phyloP scores from a whole-genome alignment of 1,139 yeast species.

The Debaryomycetaceae sp. region DNA sequence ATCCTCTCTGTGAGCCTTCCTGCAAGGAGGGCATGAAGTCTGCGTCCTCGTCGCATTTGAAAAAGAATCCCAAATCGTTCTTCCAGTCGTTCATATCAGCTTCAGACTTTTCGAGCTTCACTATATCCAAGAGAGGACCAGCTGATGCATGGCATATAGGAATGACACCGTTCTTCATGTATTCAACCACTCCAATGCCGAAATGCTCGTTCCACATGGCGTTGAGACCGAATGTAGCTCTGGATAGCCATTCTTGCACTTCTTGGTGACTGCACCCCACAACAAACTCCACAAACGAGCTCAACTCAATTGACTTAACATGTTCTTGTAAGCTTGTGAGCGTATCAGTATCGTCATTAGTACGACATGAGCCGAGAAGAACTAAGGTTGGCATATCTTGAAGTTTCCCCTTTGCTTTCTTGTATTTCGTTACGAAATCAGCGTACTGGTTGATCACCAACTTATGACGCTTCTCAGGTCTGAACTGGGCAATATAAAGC shows the following conservation, averaged over 20 bases:
- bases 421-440: constrained; percentile 35
- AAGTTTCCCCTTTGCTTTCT: constrained; percentile 16
- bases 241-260: constrained; percentile 52
- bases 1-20: constrained; percentile 8
- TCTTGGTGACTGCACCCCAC: constrained; percentile 73
- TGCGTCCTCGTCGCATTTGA: constrained; percentile 49
- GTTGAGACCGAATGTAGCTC: constrained; percentile 75
- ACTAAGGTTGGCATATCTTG: constrained; percentile 49
- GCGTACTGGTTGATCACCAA: constrained; percentile 64
- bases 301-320: constrained; percentile 47
- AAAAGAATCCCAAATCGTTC: constrained; percentile 69
- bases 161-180: constrained; percentile 78
- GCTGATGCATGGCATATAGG: constrained; percentile 91
- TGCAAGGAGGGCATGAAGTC: constrained; percentile 53
- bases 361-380: constrained; percentile 82
- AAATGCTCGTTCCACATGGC: constrained; percentile 99
- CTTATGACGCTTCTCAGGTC: constrained; percentile 91
- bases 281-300: constrained; percentile 55
- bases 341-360: constrained; percentile 58
- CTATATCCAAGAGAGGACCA: constrained; percentile 89
- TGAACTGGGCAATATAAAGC: constrained; percentile 85
- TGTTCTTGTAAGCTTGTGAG: constrained; percentile 47
- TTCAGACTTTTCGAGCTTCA: constrained; percentile 24
- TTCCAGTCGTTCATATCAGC: constrained; percentile 22
- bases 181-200: constrained; percentile 96